These are phyloP conservation scores for Malus asiatica DNA, from an alignment of 306 rosid species.

Conservation along the genomic window DNA sequence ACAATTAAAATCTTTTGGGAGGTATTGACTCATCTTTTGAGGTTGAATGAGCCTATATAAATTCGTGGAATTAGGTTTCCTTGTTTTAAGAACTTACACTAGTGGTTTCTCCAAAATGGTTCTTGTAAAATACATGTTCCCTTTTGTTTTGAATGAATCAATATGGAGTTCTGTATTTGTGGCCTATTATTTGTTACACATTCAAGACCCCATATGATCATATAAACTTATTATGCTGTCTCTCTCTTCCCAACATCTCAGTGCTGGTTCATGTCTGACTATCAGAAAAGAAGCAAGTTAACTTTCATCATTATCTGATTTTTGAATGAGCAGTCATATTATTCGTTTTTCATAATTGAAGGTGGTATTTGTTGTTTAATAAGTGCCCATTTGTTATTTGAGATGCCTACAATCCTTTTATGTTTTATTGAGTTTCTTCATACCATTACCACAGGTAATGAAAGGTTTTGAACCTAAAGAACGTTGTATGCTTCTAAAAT, in stretches of 20 bases:
- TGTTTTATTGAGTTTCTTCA: conserved; percentile 8
- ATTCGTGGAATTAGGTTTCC: not conserved
- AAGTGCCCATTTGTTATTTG: not conserved
- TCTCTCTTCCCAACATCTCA: not conserved
- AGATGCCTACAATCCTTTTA: not conserved
- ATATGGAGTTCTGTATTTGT: not conserved
- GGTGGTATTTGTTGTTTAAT: not conserved
- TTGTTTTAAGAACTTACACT: not conserved
- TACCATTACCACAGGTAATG: conserved; percentile 48
- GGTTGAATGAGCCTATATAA: not conserved
- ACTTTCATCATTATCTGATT: not conserved
- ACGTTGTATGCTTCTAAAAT: conserved; percentile 91
- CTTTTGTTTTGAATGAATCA: not conserved
- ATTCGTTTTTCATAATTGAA: not conserved
- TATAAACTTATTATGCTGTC: not conserved
- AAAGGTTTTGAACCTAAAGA: conserved; percentile 70
- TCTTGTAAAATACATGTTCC: not conserved
- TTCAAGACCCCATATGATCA: not conserved
- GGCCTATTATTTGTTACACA: not conserved
- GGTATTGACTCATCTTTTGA: conserved; percentile 34
- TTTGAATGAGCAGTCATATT: not conserved
- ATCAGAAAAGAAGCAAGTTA: not conserved
- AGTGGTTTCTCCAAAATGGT: not conserved
- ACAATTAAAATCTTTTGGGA: conserved; percentile 89
- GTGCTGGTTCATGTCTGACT: not conserved